Percentiles rank a stretch among this genome's conserved stretches.
Conservation (phyloP, 139 green algal genomes). For the Edaphochlamys debaryana region DNA sequence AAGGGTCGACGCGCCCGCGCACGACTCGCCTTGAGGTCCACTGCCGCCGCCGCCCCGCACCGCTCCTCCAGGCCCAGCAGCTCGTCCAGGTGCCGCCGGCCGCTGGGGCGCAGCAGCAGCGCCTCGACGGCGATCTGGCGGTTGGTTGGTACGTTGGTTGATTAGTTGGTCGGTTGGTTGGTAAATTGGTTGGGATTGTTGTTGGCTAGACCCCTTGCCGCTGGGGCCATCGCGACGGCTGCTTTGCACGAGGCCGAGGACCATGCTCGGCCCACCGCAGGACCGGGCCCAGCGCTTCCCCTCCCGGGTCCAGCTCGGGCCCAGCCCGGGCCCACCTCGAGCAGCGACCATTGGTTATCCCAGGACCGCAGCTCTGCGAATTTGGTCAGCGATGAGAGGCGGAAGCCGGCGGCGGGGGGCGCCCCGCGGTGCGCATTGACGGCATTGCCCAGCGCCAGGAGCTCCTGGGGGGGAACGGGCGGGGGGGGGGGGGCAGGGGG, state of each 20-base stretch:
- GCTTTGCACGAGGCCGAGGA: no score
- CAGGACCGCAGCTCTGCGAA: slow-evolving; percentile 25
- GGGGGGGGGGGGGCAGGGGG: not conserved
- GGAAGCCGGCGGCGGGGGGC: slow-evolving; percentile 11
- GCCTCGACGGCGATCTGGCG: slow-evolving; percentile 21
- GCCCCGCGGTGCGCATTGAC: slow-evolving; percentile 19
- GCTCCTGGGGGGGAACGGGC: not conserved
- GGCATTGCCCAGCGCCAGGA: slow-evolving; percentile 30
- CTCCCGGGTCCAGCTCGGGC: not conserved
- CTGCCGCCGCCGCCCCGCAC: not conserved
- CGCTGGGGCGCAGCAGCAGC: slow-evolving; percentile 10
- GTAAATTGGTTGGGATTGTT: no score
- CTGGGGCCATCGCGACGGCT: no score
- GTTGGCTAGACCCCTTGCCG: no score
- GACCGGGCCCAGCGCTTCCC: no score
- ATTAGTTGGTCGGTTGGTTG: no score
- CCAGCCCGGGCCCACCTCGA: not conserved
- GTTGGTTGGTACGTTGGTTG: no score
- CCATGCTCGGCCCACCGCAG: no score
- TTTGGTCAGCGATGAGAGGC: not conserved
- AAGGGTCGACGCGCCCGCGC: no score
- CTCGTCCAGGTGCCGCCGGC: slow-evolving; percentile 18
- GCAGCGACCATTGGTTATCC: slow-evolving; percentile 20
- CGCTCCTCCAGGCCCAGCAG: slow-evolving; percentile 4
- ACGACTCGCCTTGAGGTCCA: slow-evolving; percentile 41